Percentiles rank a stretch among this genome's conserved stretches.
These are phyloP conservation scores for Fraxinus floribunda DNA, from an alignment of 305 asterid species.

Conservation along the genomic window DNA sequence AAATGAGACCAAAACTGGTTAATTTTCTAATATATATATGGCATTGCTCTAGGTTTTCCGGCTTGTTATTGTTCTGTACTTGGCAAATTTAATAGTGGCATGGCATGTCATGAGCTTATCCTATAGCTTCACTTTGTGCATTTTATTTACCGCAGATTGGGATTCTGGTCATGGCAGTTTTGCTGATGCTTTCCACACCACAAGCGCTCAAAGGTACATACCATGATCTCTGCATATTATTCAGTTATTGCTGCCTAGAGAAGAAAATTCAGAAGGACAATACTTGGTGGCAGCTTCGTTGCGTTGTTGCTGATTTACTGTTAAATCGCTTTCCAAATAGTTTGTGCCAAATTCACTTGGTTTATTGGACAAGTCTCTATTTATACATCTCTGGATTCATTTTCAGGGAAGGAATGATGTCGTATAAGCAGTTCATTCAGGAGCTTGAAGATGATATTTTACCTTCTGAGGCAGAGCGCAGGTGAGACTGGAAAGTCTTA, in stretches of 20 bases:
- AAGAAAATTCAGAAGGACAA: neutral
- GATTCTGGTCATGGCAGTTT: conserved; percentile 75
- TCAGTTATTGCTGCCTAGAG: neutral
- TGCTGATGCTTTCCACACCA: conserved; percentile 53
- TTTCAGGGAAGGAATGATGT: conserved; percentile 39
- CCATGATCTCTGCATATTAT: conserved; percentile 1
- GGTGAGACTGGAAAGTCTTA: neutral
- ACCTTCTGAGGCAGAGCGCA: neutral
- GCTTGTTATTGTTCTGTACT: neutral
- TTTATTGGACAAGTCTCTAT: neutral
- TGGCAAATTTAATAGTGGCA: neutral
- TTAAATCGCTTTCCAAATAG: neutral
- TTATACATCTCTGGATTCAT: neutral
- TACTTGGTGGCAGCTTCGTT: neutral
- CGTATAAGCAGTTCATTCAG: neutral
- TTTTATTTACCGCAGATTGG: conserved; percentile 59
- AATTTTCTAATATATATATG: neutral
- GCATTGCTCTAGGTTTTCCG: neutral
- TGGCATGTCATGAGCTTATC: neutral
- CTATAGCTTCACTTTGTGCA: neutral
- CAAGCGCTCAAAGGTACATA: conserved; percentile 63
- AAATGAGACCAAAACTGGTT: neutral
- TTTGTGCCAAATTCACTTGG: neutral
- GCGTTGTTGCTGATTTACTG: neutral
- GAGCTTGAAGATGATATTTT: neutral